These are phyloP conservation scores for Bretschneidera sinensis DNA, from an alignment of 345 rosid genomes.

Conservation along the genomic window DNA sequence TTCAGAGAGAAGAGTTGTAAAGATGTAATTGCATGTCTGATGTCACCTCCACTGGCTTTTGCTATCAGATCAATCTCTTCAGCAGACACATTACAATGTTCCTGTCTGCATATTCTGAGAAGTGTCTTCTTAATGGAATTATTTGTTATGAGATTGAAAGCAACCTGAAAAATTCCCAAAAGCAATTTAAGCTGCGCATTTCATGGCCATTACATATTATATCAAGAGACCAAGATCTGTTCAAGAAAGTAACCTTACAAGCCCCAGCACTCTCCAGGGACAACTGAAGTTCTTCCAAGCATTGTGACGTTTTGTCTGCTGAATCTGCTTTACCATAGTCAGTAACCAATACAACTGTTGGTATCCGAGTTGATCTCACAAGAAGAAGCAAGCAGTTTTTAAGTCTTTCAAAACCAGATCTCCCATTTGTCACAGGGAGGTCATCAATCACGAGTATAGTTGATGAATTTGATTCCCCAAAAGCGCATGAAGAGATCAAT, in stretches of 20 bases:
- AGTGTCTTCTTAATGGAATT: conserved; percentile 73
- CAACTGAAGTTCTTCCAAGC: conserved; percentile 59
- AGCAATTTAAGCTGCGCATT: conserved; percentile 25
- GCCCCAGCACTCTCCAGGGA: conserved; percentile 82
- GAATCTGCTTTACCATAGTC: conserved; percentile 57
- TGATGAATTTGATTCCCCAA: conserved; percentile 33
- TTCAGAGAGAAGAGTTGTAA: conserved; percentile 70
- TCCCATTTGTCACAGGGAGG: conserved; percentile 71
- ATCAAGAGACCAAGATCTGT: conserved; percentile 17
- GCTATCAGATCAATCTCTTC: conserved; percentile 75
- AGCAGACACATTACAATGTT: conserved; percentile 44
- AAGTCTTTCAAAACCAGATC: conserved; percentile 67
- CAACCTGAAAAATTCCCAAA: conserved; percentile 48
- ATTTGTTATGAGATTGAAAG: conserved; percentile 82
- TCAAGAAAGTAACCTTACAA: conserved; percentile 59
- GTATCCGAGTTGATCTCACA: conserved; percentile 59
- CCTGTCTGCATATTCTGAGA: conserved; percentile 68
- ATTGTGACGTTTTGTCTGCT: conserved; percentile 37
- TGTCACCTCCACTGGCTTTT: conserved; percentile 88
- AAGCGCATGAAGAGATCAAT: conserved; percentile 42
- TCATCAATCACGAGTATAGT: conserved; percentile 78
- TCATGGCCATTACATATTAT: neutral
- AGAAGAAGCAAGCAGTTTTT: conserved; percentile 63
- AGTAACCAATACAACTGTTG: conserved; percentile 65
- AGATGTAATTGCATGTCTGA: conserved; percentile 85